Evolutionary conservation across 139 green algal genomes (phyloP), one percentile per base, ranked within the genome.

Genomic region (Tetraselmis striata): DNA sequence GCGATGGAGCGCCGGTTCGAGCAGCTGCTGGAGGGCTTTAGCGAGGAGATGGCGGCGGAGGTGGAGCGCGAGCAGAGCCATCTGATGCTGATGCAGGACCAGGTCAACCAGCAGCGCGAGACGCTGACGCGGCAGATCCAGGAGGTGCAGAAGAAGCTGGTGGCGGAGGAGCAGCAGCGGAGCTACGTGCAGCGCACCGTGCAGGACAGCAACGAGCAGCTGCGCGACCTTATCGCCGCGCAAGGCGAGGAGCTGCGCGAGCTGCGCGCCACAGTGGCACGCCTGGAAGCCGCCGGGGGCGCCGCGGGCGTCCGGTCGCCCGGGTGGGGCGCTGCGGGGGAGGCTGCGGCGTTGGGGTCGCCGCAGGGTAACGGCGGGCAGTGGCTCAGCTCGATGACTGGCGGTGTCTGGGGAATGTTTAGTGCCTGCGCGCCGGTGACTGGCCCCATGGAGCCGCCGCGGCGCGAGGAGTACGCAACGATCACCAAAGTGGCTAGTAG

Each of bases 61-160:
- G 81, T 87, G n/a, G 32, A 2, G 1, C 77, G 80, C 58, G 84
- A 87, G 76, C 80, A 83, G 77, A 77, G 84, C 28, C 84, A 87
- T 77, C 78, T 87, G 32, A 45, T 87, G 25, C 80, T 87, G 30
- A 87, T 87, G 84, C 84, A 87, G 58, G 59, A 83, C 32, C 81
- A 87, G 80, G 81, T 83, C 18, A 79, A 86, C 74, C 82, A 77
- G 59, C 83, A 86, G 77, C 76, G 77, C 1, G 59, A 81, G 76
- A 81, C 28, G 2, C 29, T 85, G 84, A 77, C 80, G 67, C 25
- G 32, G 27, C 80, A 87, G 81, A 76, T 87, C 29, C 28, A 11
- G 22, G 84, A 85, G 59, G 27, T 87, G 23, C 28, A 80, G 28
- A 83, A 83, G 76, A 31, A 28, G 45, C 32, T 85, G 59, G 75